These are phyloP conservation scores for Penicillium nucicola DNA, from an alignment of 495 filamentous ascomycete genomes.

Conservation along the genomic window DNA sequence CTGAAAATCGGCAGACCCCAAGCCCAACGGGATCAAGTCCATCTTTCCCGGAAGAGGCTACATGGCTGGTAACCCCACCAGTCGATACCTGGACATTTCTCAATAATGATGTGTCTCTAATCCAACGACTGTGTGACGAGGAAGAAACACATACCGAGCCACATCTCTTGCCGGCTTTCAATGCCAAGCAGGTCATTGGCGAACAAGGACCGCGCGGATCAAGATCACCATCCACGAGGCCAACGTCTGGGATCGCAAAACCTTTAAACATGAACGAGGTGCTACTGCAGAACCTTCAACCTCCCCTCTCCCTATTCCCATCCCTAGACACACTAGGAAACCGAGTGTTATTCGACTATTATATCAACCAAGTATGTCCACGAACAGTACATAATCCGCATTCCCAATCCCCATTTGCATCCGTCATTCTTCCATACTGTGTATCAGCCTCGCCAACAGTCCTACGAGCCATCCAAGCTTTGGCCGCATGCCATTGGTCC, in stretches of 20 bases:
- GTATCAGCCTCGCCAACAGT: not conserved
- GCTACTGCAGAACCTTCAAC: not conserved
- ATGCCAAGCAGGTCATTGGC: not conserved
- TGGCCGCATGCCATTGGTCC: conserved; percentile 14
- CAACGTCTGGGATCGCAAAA: not conserved
- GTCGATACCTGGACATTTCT: not conserved
- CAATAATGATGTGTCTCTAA: not conserved
- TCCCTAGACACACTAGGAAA: not conserved
- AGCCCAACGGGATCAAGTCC: not conserved
- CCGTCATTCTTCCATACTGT: conserved; percentile 13
- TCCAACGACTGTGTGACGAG: conserved; percentile 1
- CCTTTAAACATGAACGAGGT: not conserved
- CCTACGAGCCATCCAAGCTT: conserved; percentile 7
- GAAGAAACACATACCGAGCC: not conserved
- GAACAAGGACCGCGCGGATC: not conserved
- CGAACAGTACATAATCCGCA: not conserved
- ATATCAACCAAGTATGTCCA: conserved; percentile 10
- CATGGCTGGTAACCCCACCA: not conserved
- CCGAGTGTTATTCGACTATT: conserved; percentile 7
- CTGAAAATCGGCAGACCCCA: too few species aligned
- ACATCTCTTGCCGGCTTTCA: not conserved
- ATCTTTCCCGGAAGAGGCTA: too few species aligned
- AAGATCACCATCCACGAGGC: not conserved
- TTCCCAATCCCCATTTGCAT: conserved; percentile 12
- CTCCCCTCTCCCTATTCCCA: not conserved